phyloP scores from a whole-genome alignment of 257 asterid species.

The Nicotiana noctiflora region DNA sequence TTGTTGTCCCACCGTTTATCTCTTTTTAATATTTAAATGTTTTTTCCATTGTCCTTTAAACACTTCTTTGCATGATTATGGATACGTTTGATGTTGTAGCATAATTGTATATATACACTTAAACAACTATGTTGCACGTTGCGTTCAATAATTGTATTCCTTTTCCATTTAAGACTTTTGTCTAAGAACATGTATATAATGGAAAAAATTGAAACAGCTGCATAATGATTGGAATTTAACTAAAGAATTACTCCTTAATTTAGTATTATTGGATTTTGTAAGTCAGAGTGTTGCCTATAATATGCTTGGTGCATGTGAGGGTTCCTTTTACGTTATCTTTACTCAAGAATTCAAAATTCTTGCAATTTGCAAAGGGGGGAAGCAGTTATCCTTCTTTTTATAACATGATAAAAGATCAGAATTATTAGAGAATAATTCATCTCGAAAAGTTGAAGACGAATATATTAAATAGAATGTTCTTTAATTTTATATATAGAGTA shows the following conservation, averaged over 20 bases:
- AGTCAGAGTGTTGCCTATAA: too few relatives aligned
- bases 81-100: neutral
- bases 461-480: too few relatives aligned
- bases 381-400: too few relatives aligned
- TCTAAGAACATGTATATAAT: neutral
- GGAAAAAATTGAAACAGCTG: neutral
- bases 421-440: too few relatives aligned
- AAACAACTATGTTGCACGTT: neutral
- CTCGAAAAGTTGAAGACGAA: too few relatives aligned
- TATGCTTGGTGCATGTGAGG: too few relatives aligned
- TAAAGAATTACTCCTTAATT: neutral
- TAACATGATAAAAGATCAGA: too few relatives aligned
- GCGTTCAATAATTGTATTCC: slow-evolving; percentile 1
- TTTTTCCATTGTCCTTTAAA: neutral
- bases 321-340: too few relatives aligned
- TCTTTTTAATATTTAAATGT: neutral
- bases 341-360: too few relatives aligned
- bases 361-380: too few relatives aligned
- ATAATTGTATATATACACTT: neutral
- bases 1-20: slow-evolving; percentile 5
- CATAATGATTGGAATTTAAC: neutral
- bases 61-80: neutral
- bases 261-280: too few relatives aligned
- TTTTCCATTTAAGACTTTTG: neutral
- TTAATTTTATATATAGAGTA: too few relatives aligned